These are phyloP conservation scores for Escallonia rubra DNA, from an alignment of 129 eudicot genomes.

Conservation along the genomic window DNA sequence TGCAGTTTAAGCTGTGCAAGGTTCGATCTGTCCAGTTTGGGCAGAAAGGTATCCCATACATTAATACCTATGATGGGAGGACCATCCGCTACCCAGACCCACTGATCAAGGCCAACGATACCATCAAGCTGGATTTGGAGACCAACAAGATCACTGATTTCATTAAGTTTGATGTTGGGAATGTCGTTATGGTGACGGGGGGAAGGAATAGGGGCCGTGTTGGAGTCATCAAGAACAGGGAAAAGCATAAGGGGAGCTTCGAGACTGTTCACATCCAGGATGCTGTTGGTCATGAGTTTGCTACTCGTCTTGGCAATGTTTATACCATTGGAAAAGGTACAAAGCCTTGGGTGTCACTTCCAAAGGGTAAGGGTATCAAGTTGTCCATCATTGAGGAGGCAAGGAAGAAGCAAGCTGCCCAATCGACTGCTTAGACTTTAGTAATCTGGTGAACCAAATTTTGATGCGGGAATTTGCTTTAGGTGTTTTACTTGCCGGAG, in stretches of 20 bases:
- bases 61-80: conserved; percentile 39
- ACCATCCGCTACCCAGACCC: conserved; percentile 42
- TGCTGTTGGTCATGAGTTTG: conserved; percentile 34
- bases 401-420: conserved; percentile 28
- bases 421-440: conserved; percentile 12
- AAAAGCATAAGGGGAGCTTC: conserved; percentile 41
- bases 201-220: conserved; percentile 42
- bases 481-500: background rate
- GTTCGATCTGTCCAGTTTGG: conserved; percentile 40
- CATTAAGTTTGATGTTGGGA: conserved; percentile 42
- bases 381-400: conserved; percentile 42
- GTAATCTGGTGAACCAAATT: background rate
- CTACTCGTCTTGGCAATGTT: conserved; percentile 38
- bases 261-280: conserved; percentile 37
- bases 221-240: conserved; percentile 40
- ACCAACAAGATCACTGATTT: conserved; percentile 32
- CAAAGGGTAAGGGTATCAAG: conserved; percentile 42
- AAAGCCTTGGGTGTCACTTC: conserved; percentile 45
- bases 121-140: conserved; percentile 40
- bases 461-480: background rate
- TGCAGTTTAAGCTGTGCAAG: conserved; percentile 43
- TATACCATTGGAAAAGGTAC: conserved; percentile 37
- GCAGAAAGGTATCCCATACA: conserved; percentile 37
- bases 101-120: conserved; percentile 32
- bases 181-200: conserved; percentile 41